Conservation (phyloP, 2,329 filamentous ascomycete genomes). For the Thelonectria blattea region DNA sequence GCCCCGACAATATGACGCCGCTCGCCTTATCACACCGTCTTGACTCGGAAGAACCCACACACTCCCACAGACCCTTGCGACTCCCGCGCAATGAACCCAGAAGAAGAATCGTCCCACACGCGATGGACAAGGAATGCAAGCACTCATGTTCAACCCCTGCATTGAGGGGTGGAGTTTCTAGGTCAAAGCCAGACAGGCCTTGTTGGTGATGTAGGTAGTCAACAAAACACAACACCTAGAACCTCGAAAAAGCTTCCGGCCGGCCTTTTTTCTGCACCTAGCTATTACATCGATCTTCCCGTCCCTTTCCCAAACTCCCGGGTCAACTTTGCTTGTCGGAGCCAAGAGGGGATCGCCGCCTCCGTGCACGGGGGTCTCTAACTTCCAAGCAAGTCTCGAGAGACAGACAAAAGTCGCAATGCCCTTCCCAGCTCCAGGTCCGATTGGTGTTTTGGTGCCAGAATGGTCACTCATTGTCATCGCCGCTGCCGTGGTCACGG, state of each 20-base stretch:
- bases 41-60: too few species aligned
- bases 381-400: too few species aligned
- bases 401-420: not conserved
- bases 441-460: constrained; percentile 1
- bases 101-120: too few species aligned
- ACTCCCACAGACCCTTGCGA: too few species aligned
- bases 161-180: not conserved
- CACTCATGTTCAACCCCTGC: not conserved
- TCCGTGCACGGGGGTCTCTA: not conserved
- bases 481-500: constrained; percentile 18
- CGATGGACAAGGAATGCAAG: too few species aligned
- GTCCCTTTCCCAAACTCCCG: too few species aligned
- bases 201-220: not conserved
- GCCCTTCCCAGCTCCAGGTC: not conserved
- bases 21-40: too few species aligned
- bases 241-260: not conserved
- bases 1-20: too few species aligned
- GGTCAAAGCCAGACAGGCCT: too few species aligned
- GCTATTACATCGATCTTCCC: not conserved
- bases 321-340: not conserved
- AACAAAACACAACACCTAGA: not conserved
- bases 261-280: not conserved
- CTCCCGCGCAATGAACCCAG: too few species aligned
- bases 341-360: not conserved
- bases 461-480: constrained; percentile 25